Conservation (phyloP, 1,284 basidiomycete genomes). For the Sutorius eximius region DNA sequence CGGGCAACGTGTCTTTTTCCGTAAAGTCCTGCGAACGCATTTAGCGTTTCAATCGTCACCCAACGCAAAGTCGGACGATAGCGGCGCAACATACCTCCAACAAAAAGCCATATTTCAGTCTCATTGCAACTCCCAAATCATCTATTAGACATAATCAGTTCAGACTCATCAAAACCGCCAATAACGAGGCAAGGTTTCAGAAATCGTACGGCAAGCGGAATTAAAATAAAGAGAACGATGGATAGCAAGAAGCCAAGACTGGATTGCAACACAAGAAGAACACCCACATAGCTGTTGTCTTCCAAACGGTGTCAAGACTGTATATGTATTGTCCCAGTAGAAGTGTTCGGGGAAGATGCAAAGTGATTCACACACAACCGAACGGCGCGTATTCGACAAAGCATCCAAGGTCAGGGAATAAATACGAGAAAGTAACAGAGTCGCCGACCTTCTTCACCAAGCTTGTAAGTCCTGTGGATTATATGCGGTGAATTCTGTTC, state of each 20-base stretch:
- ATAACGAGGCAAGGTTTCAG: not conserved
- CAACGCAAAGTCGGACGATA: not conserved
- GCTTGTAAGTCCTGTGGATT: constrained; percentile 67
- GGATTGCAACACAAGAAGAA: not conserved
- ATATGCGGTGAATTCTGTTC: not conserved
- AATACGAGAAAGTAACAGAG: not conserved
- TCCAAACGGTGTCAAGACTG: constrained; percentile 80
- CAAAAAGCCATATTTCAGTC: constrained; percentile 79
- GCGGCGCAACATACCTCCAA: constrained; percentile 48
- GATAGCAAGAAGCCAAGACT: not conserved
- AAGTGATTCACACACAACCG: not conserved
- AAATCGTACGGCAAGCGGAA: not conserved
- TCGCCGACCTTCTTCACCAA: constrained; percentile 60
- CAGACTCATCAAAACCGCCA: not conserved
- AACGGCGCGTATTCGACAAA: not conserved
- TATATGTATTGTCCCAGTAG: not conserved
- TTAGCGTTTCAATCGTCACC: not conserved
- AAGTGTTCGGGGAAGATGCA: not conserved
- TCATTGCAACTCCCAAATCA: constrained; percentile 70
- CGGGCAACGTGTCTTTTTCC: constrained; percentile 65
- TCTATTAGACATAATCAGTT: constrained; percentile 37
- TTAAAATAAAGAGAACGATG: not conserved
- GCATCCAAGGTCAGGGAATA: constrained; percentile 1
- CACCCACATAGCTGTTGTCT: constrained; percentile 73
- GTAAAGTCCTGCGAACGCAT: constrained; percentile 64